Percentiles rank a stretch among this genome's conserved stretches.
These are phyloP conservation scores for Colletotrichum australisinense DNA, from an alignment of 2,329 filamentous ascomycete genomes.

Conservation along the genomic window DNA sequence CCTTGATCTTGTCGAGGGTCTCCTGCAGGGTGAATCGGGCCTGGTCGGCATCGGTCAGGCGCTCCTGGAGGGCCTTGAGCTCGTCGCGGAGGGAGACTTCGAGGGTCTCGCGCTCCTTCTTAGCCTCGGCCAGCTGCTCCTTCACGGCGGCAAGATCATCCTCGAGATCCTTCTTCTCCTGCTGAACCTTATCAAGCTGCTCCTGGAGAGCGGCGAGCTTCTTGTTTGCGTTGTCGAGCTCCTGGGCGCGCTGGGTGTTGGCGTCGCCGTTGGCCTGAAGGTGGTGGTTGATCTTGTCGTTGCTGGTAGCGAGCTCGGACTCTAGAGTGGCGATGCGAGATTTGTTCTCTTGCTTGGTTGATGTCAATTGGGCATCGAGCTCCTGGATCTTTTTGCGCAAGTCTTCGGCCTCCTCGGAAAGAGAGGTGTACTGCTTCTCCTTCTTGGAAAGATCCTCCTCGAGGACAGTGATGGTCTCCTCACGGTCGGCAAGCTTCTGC, in stretches of 20 bases:
- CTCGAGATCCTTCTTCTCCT: constrained; percentile 44
- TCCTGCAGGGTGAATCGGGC: constrained; percentile 47
- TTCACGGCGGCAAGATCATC: constrained; percentile 48
- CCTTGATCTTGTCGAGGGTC: constrained; percentile 44
- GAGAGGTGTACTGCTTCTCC: constrained; percentile 48
- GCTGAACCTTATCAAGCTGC: constrained; percentile 38
- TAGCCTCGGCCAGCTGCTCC: constrained; percentile 46
- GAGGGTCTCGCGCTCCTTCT: constrained; percentile 48
- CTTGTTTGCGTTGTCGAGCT: constrained; percentile 38
- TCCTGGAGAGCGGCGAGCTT: constrained; percentile 47
- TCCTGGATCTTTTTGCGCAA: constrained; percentile 52
- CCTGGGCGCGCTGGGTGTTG: constrained; percentile 36
- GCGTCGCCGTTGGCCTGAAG: constrained; percentile 42
- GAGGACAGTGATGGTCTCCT: constrained; percentile 49
- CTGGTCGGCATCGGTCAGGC: constrained; percentile 46
- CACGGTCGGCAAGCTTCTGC: constrained; percentile 52
- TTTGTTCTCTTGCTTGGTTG: constrained; percentile 46
- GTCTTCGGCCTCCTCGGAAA: constrained; percentile 50
- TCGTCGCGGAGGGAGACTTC: constrained; percentile 46
- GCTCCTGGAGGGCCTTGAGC: constrained; percentile 45
- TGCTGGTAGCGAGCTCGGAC: constrained; percentile 45
- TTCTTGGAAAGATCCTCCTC: constrained; percentile 49
- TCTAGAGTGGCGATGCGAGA: constrained; percentile 48
- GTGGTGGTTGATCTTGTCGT: constrained; percentile 38
- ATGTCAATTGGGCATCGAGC: constrained; percentile 45